phyloP scores from a whole-genome alignment of 2,329 filamentous ascomycete species.

The Chrysosphaeria jannelii region DNA sequence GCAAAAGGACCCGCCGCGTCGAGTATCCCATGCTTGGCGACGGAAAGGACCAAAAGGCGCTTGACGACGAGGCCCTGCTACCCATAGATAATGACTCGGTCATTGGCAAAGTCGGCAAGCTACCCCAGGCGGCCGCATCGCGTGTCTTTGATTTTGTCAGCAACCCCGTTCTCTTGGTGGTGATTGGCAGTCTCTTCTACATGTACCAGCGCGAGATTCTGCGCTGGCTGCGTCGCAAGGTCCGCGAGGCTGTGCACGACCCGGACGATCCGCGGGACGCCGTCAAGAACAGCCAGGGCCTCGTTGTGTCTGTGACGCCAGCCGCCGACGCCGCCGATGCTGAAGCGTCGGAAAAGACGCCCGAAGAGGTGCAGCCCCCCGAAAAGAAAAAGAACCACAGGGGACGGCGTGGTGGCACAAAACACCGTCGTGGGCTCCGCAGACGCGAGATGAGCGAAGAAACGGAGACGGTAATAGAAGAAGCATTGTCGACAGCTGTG shows the following conservation, averaged over 20 bases:
- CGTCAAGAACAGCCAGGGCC: too few relatives aligned
- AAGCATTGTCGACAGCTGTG: slow-evolving; percentile 16
- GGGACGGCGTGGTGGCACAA: slow-evolving; percentile 39
- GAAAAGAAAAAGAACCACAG: slow-evolving; percentile 36
- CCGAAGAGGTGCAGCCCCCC: too few relatives aligned
- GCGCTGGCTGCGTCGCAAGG: slow-evolving; percentile 4
- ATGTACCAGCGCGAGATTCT: slow-evolving; percentile 9
- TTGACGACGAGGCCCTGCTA: too few relatives aligned
- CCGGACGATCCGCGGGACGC: background rate
- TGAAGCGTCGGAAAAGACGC: background rate
- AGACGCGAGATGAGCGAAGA: background rate
- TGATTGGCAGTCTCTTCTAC: slow-evolving; percentile 15
- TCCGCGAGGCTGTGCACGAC: too few relatives aligned
- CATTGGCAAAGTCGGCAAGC: slow-evolving; percentile 17
- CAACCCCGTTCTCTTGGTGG: slow-evolving; percentile 20
- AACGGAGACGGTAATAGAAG: too few relatives aligned
- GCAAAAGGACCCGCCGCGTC: background rate
- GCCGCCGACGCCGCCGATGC: background rate
- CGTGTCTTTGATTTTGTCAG: slow-evolving; percentile 23
- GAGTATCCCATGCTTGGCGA: too few relatives aligned
- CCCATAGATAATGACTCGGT: slow-evolving; percentile 9
- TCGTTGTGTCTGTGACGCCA: too few relatives aligned
- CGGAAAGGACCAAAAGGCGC: slow-evolving; percentile 1
- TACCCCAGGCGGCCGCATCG: slow-evolving; percentile 18
- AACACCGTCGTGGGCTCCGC: slow-evolving; percentile 23